Percentiles rank a stretch among this genome's conserved stretches.
phyloP scores from a whole-genome alignment of 1,139 yeast genomes.

The Neolecta irregularis region DNA sequence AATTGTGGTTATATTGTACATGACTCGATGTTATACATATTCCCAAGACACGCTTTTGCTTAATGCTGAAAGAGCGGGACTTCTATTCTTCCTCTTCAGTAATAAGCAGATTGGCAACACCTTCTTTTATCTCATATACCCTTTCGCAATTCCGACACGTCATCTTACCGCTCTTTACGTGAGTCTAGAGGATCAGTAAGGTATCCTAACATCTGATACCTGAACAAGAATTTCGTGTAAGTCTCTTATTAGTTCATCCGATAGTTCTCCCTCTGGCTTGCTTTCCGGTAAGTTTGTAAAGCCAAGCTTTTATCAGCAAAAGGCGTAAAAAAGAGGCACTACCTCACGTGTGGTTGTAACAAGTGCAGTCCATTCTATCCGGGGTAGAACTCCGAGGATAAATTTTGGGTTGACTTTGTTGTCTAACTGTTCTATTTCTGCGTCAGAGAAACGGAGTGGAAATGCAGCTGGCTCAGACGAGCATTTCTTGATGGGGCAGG shows the following conservation, averaged over 20 bases:
- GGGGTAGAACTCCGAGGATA: slow-evolving; percentile 56
- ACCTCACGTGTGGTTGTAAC: slow-evolving; percentile 59
- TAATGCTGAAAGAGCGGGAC: too few species aligned
- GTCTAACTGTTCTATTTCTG: slow-evolving; percentile 60
- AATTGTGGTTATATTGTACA: too few species aligned
- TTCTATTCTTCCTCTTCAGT: slow-evolving; percentile 78
- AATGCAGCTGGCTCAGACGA: slow-evolving; percentile 60
- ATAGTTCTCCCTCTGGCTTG: too few species aligned
- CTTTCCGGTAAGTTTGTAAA: too few species aligned
- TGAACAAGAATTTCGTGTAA: too few species aligned
- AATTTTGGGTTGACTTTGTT: slow-evolving; percentile 76
- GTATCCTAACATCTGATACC: too few species aligned
- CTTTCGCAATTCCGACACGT: slow-evolving; percentile 74
- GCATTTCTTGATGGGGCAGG: slow-evolving; percentile 78
- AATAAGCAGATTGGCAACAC: slow-evolving; percentile 81
- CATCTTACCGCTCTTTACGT: slow-evolving; percentile 79
- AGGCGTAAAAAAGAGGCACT: slow-evolving; percentile 33
- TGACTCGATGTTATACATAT: too few species aligned
- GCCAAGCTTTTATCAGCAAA: too few species aligned
- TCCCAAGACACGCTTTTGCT: too few species aligned
- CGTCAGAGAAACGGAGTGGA: slow-evolving; percentile 61
- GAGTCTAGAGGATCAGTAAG: too few species aligned
- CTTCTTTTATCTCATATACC: slow-evolving; percentile 74
- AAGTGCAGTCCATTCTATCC: slow-evolving; percentile 84
- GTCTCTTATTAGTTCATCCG: too few species aligned